These are phyloP conservation scores for Penicillium sp. DNA, from an alignment of 2,329 filamentous ascomycete species.

Conservation along the genomic window DNA sequence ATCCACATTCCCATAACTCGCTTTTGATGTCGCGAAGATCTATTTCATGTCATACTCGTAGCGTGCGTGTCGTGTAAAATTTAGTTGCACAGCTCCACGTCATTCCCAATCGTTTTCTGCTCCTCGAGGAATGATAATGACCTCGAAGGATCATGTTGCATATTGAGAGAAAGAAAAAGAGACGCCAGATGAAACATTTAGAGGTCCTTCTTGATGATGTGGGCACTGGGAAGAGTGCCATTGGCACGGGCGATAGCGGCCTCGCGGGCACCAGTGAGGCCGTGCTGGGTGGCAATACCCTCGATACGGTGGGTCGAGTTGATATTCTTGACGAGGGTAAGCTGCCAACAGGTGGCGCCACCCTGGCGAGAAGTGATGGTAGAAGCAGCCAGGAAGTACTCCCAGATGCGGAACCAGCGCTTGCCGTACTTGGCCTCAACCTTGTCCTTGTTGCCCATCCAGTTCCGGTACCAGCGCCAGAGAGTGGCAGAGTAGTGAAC, in stretches of 20 bases:
- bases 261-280: slow-evolving; percentile 63
- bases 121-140: background rate
- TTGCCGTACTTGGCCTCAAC: slow-evolving; percentile 92
- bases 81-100: slow-evolving; percentile 1
- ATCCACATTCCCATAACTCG: background rate
- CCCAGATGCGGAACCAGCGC: slow-evolving; percentile 95
- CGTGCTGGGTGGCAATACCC: slow-evolving; percentile 67
- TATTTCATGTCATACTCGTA: slow-evolving; percentile 13
- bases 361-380: slow-evolving; percentile 83
- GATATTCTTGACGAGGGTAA: slow-evolving; percentile 84
- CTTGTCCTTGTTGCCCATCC: slow-evolving; percentile 90
- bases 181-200: slow-evolving; percentile 11
- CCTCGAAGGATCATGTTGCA: background rate
- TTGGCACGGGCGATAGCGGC: slow-evolving; percentile 39
- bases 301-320: slow-evolving; percentile 81
- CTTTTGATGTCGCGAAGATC: slow-evolving; percentile 4
- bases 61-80: slow-evolving; percentile 1
- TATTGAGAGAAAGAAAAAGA: background rate
- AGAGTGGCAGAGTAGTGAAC: slow-evolving; percentile 96
- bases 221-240: slow-evolving; percentile 36
- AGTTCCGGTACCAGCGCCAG: slow-evolving; percentile 99
- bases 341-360: slow-evolving; percentile 80
- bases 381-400: slow-evolving; percentile 83
- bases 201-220: slow-evolving; percentile 32
- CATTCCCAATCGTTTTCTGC: background rate